Evolutionary conservation across 2,329 filamentous ascomycete species (phyloP).

Genomic region (Gliomastix tumulicola): DNA sequence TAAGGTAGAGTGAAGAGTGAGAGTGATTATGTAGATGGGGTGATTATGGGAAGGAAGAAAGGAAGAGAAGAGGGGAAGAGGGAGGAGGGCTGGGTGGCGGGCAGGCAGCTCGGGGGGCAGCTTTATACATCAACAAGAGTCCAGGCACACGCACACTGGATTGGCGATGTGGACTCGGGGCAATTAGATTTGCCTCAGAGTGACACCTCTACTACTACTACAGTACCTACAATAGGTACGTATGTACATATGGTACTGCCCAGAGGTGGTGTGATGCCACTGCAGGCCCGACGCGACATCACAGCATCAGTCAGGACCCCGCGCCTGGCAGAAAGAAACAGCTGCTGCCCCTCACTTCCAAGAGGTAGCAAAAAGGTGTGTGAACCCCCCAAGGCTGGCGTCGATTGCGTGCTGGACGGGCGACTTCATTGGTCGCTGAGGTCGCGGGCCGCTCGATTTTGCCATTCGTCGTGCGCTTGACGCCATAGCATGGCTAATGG

Average conservation of each 20-base stretch:
- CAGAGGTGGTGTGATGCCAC: too few relatives aligned
- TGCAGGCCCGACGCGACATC: too few relatives aligned
- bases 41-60: constrained; percentile 1
- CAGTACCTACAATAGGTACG: too few relatives aligned
- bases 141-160: too few relatives aligned
- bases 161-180: too few relatives aligned
- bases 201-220: too few relatives aligned
- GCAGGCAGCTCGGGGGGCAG: background rate
- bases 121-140: background rate
- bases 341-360: background rate
- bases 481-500: constrained; percentile 2
- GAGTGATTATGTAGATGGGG: background rate
- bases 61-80: constrained; percentile 1
- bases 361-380: background rate
- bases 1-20: background rate
- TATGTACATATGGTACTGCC: too few relatives aligned
- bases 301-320: background rate
- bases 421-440: constrained; percentile 1
- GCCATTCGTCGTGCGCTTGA: constrained; percentile 2
- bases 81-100: background rate
- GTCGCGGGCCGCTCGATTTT: background rate
- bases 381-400: background rate
- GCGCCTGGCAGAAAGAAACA: background rate
- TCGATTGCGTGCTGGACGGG: constrained; percentile 5
- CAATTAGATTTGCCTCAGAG: too few relatives aligned